Base-by-base conservation (phyloP, 805 yeast species). In the Ogataea chonburiensis region DNA sequence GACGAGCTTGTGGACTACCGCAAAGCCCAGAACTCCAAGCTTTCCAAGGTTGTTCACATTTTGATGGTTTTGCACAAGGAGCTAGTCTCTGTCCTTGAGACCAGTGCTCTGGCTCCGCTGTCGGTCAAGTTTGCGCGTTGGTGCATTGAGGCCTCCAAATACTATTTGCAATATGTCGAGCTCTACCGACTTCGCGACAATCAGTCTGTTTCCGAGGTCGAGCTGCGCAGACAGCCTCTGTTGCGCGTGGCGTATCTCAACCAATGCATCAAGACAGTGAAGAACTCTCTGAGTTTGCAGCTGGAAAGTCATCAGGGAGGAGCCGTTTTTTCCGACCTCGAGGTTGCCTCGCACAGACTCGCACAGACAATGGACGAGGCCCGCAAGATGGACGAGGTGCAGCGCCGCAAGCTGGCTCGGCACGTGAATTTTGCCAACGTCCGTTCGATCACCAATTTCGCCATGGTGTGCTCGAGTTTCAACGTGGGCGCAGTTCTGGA, bases 221-320 rank as follows among this genome's bases (percentile, higher is more conserved):
- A 41, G 12, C 38, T 58, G 5, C 55, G 60, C 33, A 47, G 59
- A 33, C 45, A 55, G 28, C 68, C 68, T 7, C 31, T 63, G 21
- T 44, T 54, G 21, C 49, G 61, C 38, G 35, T 62, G n/a, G 38
- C 55, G 5, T 49, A 52, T 18, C 31, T 63, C 16, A 43, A 42
- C 13, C 52, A 47, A 27, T 46, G 56, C 20, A 35, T 54, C 9
- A 25, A 32, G n/a, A 42, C 44, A 12, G 27, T 59, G 11, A 47
- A 45, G 28, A 50, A 49, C 14, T 33, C 53, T 5, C 29, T 53
- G 7, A 42, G 37, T 19, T 34, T 45, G 28, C 48, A 52, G 34
- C 24, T 24, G 8, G 55, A 45, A 12, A 47, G 45, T 17, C 28
- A 45, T 13, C 38, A 42, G 24, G 48, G 54, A 7, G 45, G 49